Base-by-base conservation (phyloP, 495 filamentous ascomycete species). In the Hyaloscypha finlandica region DNA sequence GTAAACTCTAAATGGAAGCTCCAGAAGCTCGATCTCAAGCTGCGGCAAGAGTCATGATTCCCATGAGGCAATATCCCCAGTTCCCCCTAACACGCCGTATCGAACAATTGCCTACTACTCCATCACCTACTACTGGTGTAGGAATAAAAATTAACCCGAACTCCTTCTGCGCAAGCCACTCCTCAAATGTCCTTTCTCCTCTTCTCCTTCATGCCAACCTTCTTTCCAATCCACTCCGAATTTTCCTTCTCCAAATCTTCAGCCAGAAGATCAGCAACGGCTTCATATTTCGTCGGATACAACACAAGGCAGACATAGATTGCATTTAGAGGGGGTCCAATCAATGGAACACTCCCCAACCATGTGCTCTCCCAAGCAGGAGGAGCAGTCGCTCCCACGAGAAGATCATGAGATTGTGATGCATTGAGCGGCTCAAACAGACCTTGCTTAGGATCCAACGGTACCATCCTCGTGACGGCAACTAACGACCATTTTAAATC, bases 251-350 rank as follows among this genome's bases (percentile, higher is more conserved):
- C 71, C 58, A 80, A 65, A 68, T 80, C 78, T 52, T 68, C 68
- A 11, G 78, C 77, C 42, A 80, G 74, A 29, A 79, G 74, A 65
- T 79, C 76, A 4, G 75, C 77, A 65, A 74, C 74, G 39, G 75
- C 69, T 52, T 80, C 78, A 20, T 75, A 68, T 3, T 61, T 63
- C 16, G 74, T 71, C 16, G 12, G 63, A 66, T 77, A 78, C 16
- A 61, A 32, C 29, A 61, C 31, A 33, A 74, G 59, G 33, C 65
- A 39, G 3, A 48, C 59, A 2, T 53, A 30, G 29, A 63, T 64
- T 54, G 65, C 71, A 22, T 68, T 62, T 6, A 75, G 62, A 32
- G 66, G 72, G 9, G 45, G 59, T 33, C 71, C 70, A 60, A 70
- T 65, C 4, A 52, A 32, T 4, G 68, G 68, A 32, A 70, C 29